Conservation (phyloP, 2,329 filamentous ascomycete genomes). For the Tolypocladium ovalisporum region DNA sequence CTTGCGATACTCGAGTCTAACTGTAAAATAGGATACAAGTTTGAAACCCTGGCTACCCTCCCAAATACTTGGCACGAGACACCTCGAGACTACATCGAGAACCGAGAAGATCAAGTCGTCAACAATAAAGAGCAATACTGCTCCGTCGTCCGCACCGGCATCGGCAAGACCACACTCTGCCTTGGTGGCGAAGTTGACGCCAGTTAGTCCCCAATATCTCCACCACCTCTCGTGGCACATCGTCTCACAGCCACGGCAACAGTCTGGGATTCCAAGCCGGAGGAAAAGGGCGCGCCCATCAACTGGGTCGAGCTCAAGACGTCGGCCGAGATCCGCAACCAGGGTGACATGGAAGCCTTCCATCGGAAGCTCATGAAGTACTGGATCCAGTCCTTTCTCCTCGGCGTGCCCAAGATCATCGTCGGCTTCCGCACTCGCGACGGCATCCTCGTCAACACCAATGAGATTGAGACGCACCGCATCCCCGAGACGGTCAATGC, state of each 20-base stretch:
- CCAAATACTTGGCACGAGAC: slow-evolving; percentile 64
- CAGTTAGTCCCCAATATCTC: slow-evolving; percentile 32
- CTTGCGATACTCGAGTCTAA: background rate
- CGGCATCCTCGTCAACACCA: slow-evolving; percentile 60
- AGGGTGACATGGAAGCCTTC: slow-evolving; percentile 62
- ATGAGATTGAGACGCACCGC: slow-evolving; percentile 68
- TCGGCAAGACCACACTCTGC: slow-evolving; percentile 64
- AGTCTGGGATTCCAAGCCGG: slow-evolving; percentile 80
- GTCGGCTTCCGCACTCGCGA: slow-evolving; percentile 72
- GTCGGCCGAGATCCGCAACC: slow-evolving; percentile 56
- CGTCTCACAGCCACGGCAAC: background rate
- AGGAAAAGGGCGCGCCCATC: slow-evolving; percentile 51
- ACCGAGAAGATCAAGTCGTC: slow-evolving; percentile 58
- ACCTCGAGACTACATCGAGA: slow-evolving; percentile 67
- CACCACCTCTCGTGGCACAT: background rate
- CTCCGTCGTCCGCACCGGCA: slow-evolving; percentile 80
- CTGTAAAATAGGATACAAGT: slow-evolving; percentile 69
- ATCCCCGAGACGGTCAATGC: slow-evolving; percentile 69
- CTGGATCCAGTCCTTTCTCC: slow-evolving; percentile 92
- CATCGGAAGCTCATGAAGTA: slow-evolving; percentile 89
- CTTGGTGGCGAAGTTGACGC: slow-evolving; percentile 92
- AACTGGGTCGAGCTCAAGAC: slow-evolving; percentile 97
- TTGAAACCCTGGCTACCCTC: slow-evolving; percentile 75
- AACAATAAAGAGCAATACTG: slow-evolving; percentile 94
- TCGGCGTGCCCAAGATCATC: slow-evolving; percentile 85